Conservation (phyloP, 495 filamentous ascomycete species). For the Cercophora scortea region DNA sequence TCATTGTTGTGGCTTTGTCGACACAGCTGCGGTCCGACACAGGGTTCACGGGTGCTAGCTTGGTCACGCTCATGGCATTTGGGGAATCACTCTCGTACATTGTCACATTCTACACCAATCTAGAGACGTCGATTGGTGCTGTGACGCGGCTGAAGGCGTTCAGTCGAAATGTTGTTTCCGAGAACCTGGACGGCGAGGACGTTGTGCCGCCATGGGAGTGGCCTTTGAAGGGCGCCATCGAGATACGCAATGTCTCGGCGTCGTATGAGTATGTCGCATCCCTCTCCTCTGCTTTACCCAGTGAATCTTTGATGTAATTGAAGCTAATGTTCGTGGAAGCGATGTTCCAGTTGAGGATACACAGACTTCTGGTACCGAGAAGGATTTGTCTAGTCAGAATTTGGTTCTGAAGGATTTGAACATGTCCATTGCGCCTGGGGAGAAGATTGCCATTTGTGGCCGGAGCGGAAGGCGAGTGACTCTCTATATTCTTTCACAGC, state of each 20-base stretch:
- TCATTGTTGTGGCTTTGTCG: constrained; percentile 25
- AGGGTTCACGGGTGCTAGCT: constrained; percentile 22
- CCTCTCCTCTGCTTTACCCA: neutral
- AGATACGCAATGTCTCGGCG: constrained; percentile 16
- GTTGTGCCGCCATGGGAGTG: constrained; percentile 14
- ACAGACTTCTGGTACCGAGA: neutral
- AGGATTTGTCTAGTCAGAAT: constrained; percentile 17
- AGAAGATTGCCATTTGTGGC: constrained; percentile 4
- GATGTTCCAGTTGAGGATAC: neutral
- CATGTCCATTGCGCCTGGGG: constrained; percentile 2
- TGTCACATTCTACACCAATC: constrained; percentile 28
- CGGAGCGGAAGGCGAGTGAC: constrained; percentile 10
- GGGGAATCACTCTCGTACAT: constrained; percentile 11
- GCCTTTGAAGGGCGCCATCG: constrained; percentile 15
- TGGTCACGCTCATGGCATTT: constrained; percentile 20
- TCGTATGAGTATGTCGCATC: constrained; percentile 12
- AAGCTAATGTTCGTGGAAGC: neutral
- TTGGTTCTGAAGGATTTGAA: constrained; percentile 13
- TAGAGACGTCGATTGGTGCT: constrained; percentile 47
- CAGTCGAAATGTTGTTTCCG: constrained; percentile 14
- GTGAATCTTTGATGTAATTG: neutral
- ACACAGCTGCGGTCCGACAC: constrained; percentile 15
- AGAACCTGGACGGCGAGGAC: constrained; percentile 13
- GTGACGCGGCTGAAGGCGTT: constrained; percentile 39
- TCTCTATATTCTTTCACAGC: constrained; percentile 19